Evolutionary conservation across 2,329 filamentous ascomycete genomes (phyloP).

Genomic region (Alternaria infectoria): DNA sequence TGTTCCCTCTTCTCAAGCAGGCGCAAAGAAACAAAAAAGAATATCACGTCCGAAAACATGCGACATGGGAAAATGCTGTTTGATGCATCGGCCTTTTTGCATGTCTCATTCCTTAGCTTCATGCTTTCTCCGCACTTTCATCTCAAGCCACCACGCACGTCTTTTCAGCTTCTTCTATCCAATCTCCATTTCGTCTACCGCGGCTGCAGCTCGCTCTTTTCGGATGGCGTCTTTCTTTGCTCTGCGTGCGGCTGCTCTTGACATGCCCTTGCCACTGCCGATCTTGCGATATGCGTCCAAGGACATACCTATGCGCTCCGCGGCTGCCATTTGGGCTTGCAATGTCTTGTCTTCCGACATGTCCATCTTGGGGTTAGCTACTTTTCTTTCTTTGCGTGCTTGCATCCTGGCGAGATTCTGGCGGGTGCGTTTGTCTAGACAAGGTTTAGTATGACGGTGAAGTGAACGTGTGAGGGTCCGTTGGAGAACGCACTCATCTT

Average conservation of each 20-base stretch:
- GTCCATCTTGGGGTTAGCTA: constrained; percentile 6
- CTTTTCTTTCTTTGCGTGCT: constrained; percentile 17
- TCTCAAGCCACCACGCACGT: neutral
- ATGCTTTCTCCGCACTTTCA: neutral
- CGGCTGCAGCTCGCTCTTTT: constrained; percentile 1
- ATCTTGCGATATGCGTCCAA: constrained; percentile 13
- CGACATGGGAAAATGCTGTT: neutral
- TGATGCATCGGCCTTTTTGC: neutral
- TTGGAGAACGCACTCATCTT: constrained; percentile 26
- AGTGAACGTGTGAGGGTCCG: neutral
- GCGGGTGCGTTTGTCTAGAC: constrained; percentile 24
- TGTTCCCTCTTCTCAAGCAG: too few relatives aligned
- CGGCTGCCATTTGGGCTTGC: constrained; percentile 18
- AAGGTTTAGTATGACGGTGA: neutral
- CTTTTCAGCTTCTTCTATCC: constrained; percentile 1
- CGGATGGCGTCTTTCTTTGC: constrained; percentile 5
- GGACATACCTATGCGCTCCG: constrained; percentile 24
- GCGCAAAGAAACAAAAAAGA: neutral
- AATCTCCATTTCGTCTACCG: constrained; percentile 14
- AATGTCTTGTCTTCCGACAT: constrained; percentile 8
- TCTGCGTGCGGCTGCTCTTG: constrained; percentile 3
- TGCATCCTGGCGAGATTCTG: constrained; percentile 29
- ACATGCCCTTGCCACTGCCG: constrained; percentile 4
- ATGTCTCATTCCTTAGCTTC: neutral
- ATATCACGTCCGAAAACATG: neutral